Base-by-base conservation (phyloP, 2,329 filamentous ascomycete genomes). In the Arthroderma sp. region DNA sequence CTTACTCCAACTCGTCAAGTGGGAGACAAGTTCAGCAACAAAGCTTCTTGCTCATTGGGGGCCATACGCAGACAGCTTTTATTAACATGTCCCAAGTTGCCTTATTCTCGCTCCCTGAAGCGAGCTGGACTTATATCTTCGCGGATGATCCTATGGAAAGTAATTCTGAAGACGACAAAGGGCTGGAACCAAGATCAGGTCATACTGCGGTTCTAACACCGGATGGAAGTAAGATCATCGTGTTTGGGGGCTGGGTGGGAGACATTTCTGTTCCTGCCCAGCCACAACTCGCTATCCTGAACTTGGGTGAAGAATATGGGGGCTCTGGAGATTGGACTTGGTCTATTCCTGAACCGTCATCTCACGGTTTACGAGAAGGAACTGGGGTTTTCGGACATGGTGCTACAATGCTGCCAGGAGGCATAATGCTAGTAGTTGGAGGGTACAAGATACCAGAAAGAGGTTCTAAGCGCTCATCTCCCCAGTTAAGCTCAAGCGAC, bases 71-170 rank as follows among this genome's bases (percentile, higher is more conserved):
- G 53, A 64, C 70, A 10, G 88, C 87, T 0, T 95, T 94, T 58
- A 81, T 95, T 65, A 94, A 95, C 61, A 95, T 94, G 82, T 93
- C 85, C 46, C 85, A 86, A 37, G 77, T 89, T 1, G 89, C 87
- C 0, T 68, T 95, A 1, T 94, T 88, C 71, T 88, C 80, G 44
- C 69, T 95, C 5, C 89, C 89, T 0, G 83, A 93, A 55, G 80
- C 87, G 57, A 81, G 76, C 43, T 96, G 89, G 89, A 81, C 78
- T 29, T 95, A 89, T 59, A 68, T 93, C 28, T 70, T 73, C 1
- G 77, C 88, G n/a, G 66, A 73, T 9, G 62, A 67, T 3, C 66
- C 71, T 1, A 47, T 55, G 10, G 29, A 46, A 29, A 51, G 50
- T 28, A 53, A 63, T 1, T 74, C 67, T 43, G 62, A 66, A 10